Evolutionary conservation across 1,139 yeast species (phyloP).

Genomic region (Hanseniaspora sp.): DNA sequence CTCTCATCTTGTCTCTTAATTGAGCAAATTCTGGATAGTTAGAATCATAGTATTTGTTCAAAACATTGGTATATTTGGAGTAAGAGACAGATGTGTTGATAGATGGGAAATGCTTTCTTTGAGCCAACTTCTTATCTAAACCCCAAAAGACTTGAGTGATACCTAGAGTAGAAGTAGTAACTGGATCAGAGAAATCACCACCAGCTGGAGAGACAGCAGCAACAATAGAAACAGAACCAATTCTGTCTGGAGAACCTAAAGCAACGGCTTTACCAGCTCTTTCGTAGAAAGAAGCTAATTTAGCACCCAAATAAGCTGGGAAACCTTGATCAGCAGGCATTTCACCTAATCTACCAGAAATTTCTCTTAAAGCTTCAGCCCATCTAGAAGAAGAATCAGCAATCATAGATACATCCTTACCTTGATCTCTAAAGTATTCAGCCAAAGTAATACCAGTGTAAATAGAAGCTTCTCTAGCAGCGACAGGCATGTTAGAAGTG

Average conservation of each 20-base stretch:
- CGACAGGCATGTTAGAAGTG: slow-evolving; percentile 99
- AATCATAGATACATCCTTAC: slow-evolving; percentile 97
- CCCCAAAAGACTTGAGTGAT: slow-evolving; percentile 99
- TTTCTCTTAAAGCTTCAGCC: slow-evolving; percentile 99
- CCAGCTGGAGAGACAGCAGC: slow-evolving; percentile 99
- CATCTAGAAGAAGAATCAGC: slow-evolving; percentile 99
- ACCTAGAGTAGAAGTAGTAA: slow-evolving; percentile 94
- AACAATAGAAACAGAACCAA: slow-evolving; percentile 95
- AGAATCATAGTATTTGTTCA: slow-evolving; percentile 72
- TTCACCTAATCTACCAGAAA: slow-evolving; percentile 99
- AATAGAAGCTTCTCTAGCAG: slow-evolving; percentile 98
- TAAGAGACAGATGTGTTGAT: slow-evolving; percentile 91
- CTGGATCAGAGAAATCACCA: slow-evolving; percentile 99
- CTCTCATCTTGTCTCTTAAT: slow-evolving; percentile 83
- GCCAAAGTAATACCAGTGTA: slow-evolving; percentile 98
- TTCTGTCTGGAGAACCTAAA: slow-evolving; percentile 90
- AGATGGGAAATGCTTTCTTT: slow-evolving; percentile 99
- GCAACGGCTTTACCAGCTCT: slow-evolving; percentile 98
- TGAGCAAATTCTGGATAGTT: slow-evolving; percentile 85
- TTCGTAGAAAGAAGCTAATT: slow-evolving; percentile 95
- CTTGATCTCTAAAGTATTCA: slow-evolving; percentile 99
- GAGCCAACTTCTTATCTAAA: slow-evolving; percentile 95
- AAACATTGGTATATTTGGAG: slow-evolving; percentile 84
- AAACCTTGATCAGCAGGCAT: slow-evolving; percentile 99
- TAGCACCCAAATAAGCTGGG: slow-evolving; percentile 99